A percentile compares a stretch with the other conserved stretches of the same genome.
phyloP scores from a whole-genome alignment of 352 stramenopile species.

The Peronospora farinosa region DNA sequence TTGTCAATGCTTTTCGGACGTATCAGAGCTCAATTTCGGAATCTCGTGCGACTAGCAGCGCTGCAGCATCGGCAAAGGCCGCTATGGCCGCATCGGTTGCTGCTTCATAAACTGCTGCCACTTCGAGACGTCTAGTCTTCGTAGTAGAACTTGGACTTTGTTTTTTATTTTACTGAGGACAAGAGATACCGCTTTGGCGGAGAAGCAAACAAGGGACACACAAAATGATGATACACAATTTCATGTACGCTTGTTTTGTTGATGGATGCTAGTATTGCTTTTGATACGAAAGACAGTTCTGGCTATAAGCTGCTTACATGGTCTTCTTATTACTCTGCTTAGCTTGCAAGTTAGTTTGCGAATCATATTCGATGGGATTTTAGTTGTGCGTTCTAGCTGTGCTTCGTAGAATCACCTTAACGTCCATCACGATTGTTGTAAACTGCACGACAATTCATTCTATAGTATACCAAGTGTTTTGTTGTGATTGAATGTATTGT shows the following conservation, averaged over 20 bases:
- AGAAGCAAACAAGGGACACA: conserved; percentile 13
- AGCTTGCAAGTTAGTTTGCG: too few species aligned
- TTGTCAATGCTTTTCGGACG: conserved; percentile 59
- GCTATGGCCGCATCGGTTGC: conserved; percentile 40
- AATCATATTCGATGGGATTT: too few species aligned
- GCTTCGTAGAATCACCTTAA: too few species aligned
- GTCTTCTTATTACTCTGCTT: too few species aligned
- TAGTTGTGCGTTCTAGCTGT: too few species aligned
- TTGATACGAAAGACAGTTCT: neutral
- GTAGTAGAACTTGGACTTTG: conserved; percentile 11
- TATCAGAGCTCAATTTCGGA: conserved; percentile 48
- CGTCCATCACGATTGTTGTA: too few species aligned
- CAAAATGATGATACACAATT: conserved; percentile 26
- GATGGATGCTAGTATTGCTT: neutral
- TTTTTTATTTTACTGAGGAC: conserved; percentile 6
- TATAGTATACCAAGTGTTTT: too few species aligned
- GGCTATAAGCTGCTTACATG: neutral
- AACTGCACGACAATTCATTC: too few species aligned
- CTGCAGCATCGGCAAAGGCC: conserved; percentile 33
- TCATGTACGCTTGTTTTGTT: conserved; percentile 11
- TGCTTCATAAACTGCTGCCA: conserved; percentile 22
- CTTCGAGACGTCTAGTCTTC: conserved; percentile 5
- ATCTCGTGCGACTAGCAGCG: conserved; percentile 34
- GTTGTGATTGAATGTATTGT: conserved; percentile 23
- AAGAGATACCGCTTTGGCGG: conserved; percentile 6